phyloP scores from a whole-genome alignment of 768 basidiomycete genomes.

The Cubamyces sp. region DNA sequence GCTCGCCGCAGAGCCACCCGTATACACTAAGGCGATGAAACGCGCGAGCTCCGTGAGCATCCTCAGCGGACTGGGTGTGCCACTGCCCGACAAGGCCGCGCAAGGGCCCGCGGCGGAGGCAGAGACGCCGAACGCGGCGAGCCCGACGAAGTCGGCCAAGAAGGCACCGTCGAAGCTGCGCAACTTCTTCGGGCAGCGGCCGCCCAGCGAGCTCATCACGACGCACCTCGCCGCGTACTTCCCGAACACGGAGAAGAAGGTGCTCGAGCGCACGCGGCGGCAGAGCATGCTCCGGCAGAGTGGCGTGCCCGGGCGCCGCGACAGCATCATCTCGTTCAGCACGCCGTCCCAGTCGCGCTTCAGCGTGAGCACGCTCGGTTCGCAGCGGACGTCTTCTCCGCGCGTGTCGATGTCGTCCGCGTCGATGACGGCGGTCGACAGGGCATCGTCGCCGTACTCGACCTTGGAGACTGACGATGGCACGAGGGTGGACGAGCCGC shows the following conservation, averaged over 20 bases:
- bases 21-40: slow-evolving; percentile 59
- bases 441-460: slow-evolving; percentile 19
- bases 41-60: slow-evolving; percentile 95
- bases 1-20: slow-evolving; percentile 24
- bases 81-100: slow-evolving; percentile 70
- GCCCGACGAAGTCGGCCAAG: slow-evolving; percentile 36
- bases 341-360: slow-evolving; percentile 57
- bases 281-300: slow-evolving; percentile 82
- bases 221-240: slow-evolving; percentile 95
- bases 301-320: slow-evolving; percentile 52
- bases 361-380: slow-evolving; percentile 59
- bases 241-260: slow-evolving; percentile 91
- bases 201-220: slow-evolving; percentile 96
- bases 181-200: slow-evolving; percentile 98
- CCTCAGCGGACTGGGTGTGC: slow-evolving; percentile 90
- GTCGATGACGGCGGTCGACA: slow-evolving; percentile 24
- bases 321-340: slow-evolving; percentile 51
- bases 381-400: slow-evolving; percentile 43
- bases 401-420: slow-evolving; percentile 31
- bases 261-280: slow-evolving; percentile 83
- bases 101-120: slow-evolving; percentile 46
- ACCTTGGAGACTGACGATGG: slow-evolving; percentile 12
- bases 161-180: slow-evolving; percentile 67
- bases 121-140: slow-evolving; percentile 37
- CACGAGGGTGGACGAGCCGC: slow-evolving; percentile 44